Evolutionary conservation across 2,329 filamentous ascomycete genomes (phyloP), one percentile per base, ranked within the genome.

Genomic region (Talaromyces sp.): DNA sequence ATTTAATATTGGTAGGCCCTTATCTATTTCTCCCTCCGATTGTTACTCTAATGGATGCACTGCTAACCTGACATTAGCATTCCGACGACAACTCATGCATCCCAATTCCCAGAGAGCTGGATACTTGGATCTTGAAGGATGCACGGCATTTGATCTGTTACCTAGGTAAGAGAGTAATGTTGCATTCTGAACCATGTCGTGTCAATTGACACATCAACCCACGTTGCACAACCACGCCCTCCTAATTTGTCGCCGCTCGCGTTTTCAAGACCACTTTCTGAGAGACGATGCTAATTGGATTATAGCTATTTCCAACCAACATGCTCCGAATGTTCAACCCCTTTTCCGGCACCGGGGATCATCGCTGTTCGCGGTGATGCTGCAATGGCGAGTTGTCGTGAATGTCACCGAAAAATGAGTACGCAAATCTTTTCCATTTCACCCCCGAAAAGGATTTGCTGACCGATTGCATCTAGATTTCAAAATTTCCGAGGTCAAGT

Each of bases 361-460:
- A 80, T 86, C 15, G 85, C 88, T 4, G 88, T 93, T 5, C 81
- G 87, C 25, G 89, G 89, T 46, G 89, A 93, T 60, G 84, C 83
- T 17, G 82, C 84, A 21, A 86, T 85, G 66, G 89, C 90, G 59
- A 81, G 90, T 37, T 95, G 90, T 73, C 84, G 89, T 51, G 83
- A 88, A 66, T 95, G 90, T 70, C 89, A 94, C 76, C 79, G 80
- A 55, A 88, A 87, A 69, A 92, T 94, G 81, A 88, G 80, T 81
- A 72, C 10, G 75, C 65, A 33, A 8, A 35, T 35, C 5, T 17
- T n/a, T n/a, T n/a, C n/a, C n/a, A 5, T 7, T 11, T 9, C 3
- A 46, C 10, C 1, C 35, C 36, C 45, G 48, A 35, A 8, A 55
- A 46, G n/a, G 37, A 21, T 35, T n/a, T 56, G 41, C 48, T 59